Evolutionary conservation across 2,329 filamentous ascomycete genomes (phyloP).

Genomic region (Neonectria faginata): DNA sequence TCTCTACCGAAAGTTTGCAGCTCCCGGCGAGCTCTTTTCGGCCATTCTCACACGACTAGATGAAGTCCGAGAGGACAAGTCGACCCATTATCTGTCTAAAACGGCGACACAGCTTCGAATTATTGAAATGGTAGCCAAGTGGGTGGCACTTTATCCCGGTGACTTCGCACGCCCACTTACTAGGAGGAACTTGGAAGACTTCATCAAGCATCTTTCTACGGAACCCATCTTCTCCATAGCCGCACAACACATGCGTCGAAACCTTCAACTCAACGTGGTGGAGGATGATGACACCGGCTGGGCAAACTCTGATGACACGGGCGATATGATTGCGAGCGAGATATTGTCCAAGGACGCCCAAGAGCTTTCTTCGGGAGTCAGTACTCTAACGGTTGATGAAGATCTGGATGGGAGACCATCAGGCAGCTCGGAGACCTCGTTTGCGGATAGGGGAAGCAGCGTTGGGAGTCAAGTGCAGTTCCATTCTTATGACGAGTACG

Average conservation of each 20-base stretch:
- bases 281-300: conserved; percentile 95
- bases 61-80: conserved; percentile 72
- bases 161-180: conserved; percentile 88
- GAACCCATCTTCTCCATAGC: conserved; percentile 87
- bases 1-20: conserved; percentile 91
- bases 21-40: conserved; percentile 81
- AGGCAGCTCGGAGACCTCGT: conserved; percentile 59
- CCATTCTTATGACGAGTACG: conserved; percentile 80
- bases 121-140: conserved; percentile 85
- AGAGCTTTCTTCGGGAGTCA: conserved; percentile 56
- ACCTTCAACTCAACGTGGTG: conserved; percentile 76
- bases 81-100: conserved; percentile 77
- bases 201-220: conserved; percentile 78
- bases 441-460: conserved; percentile 54
- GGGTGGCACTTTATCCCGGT: conserved; percentile 90
- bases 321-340: conserved; percentile 51
- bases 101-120: conserved; percentile 86
- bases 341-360: conserved; percentile 55
- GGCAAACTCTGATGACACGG: conserved; percentile 80
- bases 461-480: conserved; percentile 65
- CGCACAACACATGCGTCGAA: conserved; percentile 84
- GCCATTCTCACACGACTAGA: conserved; percentile 84
- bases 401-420: conserved; percentile 58
- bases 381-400: conserved; percentile 62
- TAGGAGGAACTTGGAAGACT: conserved; percentile 76